phyloP scores from a whole-genome alignment of 257 asterid genomes.

The Primulina huaijiensis region DNA sequence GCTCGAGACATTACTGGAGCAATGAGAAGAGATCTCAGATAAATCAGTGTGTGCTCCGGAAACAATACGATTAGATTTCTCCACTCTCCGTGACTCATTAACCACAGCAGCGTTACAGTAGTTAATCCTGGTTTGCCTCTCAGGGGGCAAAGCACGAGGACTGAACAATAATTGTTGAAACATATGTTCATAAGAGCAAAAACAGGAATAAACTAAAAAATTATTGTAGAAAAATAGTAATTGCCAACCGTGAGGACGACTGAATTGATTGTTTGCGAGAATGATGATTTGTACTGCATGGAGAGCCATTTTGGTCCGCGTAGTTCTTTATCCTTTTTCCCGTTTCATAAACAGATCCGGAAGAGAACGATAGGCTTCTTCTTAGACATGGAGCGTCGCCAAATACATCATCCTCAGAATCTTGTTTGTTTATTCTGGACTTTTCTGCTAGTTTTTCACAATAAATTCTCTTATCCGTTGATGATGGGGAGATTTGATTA shows the following conservation, averaged over 20 bases:
- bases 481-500: slow-evolving; percentile 53
- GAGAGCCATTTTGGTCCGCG: slow-evolving; percentile 54
- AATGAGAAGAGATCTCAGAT: slow-evolving; percentile 67
- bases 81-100: slow-evolving; percentile 38
- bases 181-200: slow-evolving; percentile 5
- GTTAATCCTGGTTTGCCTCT: slow-evolving; percentile 55
- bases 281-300: slow-evolving; percentile 45
- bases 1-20: slow-evolving; percentile 77
- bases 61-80: slow-evolving; percentile 37
- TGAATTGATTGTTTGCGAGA: slow-evolving; percentile 49
- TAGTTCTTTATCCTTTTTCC: slow-evolving; percentile 37
- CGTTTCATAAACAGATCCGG: slow-evolving; percentile 60
- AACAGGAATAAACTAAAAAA: slow-evolving; percentile 8
- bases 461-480: slow-evolving; percentile 58
- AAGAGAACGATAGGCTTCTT: slow-evolving; percentile 83
- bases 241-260: slow-evolving; percentile 54
- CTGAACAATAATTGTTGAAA: slow-evolving; percentile 34
- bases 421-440: slow-evolving; percentile 45
- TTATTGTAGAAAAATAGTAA: slow-evolving; percentile 6
- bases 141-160: slow-evolving; percentile 67
- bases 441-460: slow-evolving; percentile 56
- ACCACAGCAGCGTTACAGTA: slow-evolving; percentile 36
- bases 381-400: slow-evolving; percentile 58
- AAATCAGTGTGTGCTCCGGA: slow-evolving; percentile 50
- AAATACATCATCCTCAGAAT: slow-evolving; percentile 38